Evolutionary conservation across 768 basidiomycete genomes (phyloP), one percentile per base, ranked within the genome.

Genomic region (Megacollybia marginata): DNA sequence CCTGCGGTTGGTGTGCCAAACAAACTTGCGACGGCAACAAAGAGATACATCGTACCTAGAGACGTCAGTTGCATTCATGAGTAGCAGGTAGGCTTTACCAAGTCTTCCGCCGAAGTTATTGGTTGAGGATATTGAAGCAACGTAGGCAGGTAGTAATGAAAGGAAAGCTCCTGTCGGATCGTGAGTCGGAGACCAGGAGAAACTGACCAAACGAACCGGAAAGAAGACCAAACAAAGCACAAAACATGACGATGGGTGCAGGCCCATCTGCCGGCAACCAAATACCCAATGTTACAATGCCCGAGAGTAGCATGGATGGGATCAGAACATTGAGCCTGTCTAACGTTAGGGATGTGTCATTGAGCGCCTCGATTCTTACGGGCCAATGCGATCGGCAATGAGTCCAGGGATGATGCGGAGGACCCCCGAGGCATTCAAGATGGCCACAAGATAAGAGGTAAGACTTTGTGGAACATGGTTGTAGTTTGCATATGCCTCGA

Each of bases 1-100:
- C 65, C 65, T 2, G 60, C 65, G 1, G 63, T 67, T 4, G 64
- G 64, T 4, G 65, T 62, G n/a, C 65, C 65, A 3, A 59, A 60
- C n/a, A 67, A 57, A 28, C 55, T 58, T 5, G 63, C 61, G 16
- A 66, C 55, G 2, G 58, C 62, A 18, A 61, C 55, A 35, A 63
- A 43, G 13, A 65, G 49, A 51, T 62, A 66, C 11, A 63, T 50
- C 28, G 60, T 56, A 8, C 64, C 64, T 65, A 49, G 33, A 34
- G 12, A 31, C 16, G 2, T 15, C 23, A 40, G 10, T 33, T 16
- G 33, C 42, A 45, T n/a, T 28, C 7, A 20, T 52, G 31, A 36
- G 15, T 18, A 23, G 32, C 44, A 20, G 23, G 15, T n/a, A 33
- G 16, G 23, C 4, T 6, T 47, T 15, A 62, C 65, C 65, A 16